Evolutionary conservation across 805 yeast species (phyloP).

Genomic region (Yarrowia sp.): DNA sequence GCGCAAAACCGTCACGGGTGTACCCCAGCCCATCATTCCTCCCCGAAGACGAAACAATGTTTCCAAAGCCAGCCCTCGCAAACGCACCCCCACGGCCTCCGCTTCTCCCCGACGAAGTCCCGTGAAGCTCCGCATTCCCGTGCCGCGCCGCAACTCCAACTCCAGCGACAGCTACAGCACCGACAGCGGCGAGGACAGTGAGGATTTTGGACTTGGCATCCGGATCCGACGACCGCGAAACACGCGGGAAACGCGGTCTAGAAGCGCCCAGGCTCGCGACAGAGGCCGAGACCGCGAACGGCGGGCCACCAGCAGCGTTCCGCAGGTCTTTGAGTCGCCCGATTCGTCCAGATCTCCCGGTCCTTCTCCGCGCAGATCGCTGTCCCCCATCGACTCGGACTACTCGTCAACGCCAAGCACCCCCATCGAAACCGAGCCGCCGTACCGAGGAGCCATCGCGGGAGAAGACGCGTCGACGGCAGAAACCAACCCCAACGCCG

Average conservation of each 20-base stretch:
- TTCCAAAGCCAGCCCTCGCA: background rate
- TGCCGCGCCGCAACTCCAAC: background rate
- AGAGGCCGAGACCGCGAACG: slow-evolving; percentile 6
- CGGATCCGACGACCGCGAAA: slow-evolving; percentile 1
- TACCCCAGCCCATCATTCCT: background rate
- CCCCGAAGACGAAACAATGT: background rate
- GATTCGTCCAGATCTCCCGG: slow-evolving; percentile 1
- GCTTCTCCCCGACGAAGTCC: slow-evolving; percentile 9
- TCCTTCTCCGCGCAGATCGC: background rate
- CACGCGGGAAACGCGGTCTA: slow-evolving; percentile 14
- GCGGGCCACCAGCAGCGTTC: slow-evolving; percentile 2
- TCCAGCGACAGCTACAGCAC: background rate
- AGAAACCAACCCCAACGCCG: slow-evolving; percentile 63
- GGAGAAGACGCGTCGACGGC: slow-evolving; percentile 66
- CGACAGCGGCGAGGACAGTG: slow-evolving; percentile 15
- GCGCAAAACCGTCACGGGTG: slow-evolving; percentile 10
- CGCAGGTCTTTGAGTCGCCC: background rate
- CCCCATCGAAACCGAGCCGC: slow-evolving; percentile 54
- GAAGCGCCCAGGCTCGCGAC: slow-evolving; percentile 8
- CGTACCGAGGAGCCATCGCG: slow-evolving; percentile 69
- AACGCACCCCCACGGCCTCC: background rate
- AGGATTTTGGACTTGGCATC: background rate
- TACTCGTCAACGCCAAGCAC: slow-evolving; percentile 27
- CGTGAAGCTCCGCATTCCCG: slow-evolving; percentile 28
- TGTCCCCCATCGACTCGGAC: background rate